phyloP scores from a whole-genome alignment of 176 grass and related monocot species.

The Lolium rigidum region DNA sequence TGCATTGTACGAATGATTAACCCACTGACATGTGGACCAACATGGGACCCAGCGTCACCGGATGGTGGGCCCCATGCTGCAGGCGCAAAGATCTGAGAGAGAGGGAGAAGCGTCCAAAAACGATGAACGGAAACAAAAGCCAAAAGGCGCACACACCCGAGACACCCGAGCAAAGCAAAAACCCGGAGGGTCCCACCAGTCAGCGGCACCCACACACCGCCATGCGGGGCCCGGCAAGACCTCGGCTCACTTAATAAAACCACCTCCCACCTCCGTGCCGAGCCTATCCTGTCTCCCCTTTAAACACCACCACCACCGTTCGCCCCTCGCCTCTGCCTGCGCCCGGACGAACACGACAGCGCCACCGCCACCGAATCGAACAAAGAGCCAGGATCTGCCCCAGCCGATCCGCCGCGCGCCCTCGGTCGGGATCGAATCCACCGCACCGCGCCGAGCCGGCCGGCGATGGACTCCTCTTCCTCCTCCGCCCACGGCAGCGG shows the following conservation, averaged over 20 bases:
- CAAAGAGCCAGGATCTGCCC: neutral
- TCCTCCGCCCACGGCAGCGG: conserved; percentile 23
- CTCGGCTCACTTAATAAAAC: conserved; percentile 45
- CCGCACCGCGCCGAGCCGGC: conserved; percentile 37
- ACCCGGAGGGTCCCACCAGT: neutral
- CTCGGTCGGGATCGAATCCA: conserved; percentile 10
- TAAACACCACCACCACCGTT: conserved; percentile 45
- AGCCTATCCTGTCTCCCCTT: conserved; percentile 50
- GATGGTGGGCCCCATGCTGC: neutral
- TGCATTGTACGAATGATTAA: too few species aligned
- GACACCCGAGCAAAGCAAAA: too few species aligned
- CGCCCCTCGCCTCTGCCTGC: conserved; percentile 39
- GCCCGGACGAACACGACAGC: conserved; percentile 41
- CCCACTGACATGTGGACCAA: too few species aligned
- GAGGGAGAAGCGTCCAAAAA: neutral
- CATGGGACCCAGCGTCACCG: neutral
- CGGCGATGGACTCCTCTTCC: conserved; percentile 39
- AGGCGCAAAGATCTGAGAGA: conserved; percentile 12
- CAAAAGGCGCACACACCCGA: too few species aligned
- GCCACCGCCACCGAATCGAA: conserved; percentile 35
- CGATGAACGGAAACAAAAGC: neutral
- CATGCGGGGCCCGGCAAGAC: neutral
- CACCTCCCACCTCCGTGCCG: conserved; percentile 47
- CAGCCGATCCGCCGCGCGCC: conserved; percentile 33
- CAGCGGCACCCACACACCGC: conserved; percentile 41